A percentile compares a stretch with the other conserved stretches of the same genome.
Evolutionary conservation across 345 rosid genomes (phyloP).

Genomic region (Raphanus raphanistrum): DNA sequence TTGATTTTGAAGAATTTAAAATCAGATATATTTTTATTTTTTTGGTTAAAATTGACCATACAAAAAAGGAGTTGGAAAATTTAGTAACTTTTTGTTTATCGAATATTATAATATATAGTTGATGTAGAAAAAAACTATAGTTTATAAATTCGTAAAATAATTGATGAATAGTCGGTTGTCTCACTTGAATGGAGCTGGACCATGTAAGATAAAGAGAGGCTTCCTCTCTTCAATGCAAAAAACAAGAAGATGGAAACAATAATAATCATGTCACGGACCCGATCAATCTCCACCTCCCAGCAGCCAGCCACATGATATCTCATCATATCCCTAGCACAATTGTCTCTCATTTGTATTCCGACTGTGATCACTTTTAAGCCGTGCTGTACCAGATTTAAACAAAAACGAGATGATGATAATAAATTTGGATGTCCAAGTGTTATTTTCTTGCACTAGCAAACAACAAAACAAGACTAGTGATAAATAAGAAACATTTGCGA

Average conservation of each 20-base stretch:
- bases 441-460: background rate
- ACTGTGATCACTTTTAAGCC: background rate
- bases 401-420: background rate
- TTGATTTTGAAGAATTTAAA: background rate
- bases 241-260: slow-evolving; percentile 19
- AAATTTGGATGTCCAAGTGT: background rate
- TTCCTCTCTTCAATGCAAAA: slow-evolving; percentile 25
- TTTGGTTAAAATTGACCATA: background rate
- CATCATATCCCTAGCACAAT: background rate
- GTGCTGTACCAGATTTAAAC: background rate
- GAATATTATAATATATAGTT: background rate
- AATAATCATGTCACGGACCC: slow-evolving; percentile 31
- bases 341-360: background rate
- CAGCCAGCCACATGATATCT: slow-evolving; percentile 4
- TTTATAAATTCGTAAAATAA: background rate
- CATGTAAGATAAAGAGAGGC: slow-evolving; percentile 31
- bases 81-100: background rate
- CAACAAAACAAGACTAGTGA: background rate
- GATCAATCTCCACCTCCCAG: slow-evolving; percentile 37
- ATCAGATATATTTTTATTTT: background rate
- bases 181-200: slow-evolving; percentile 34
- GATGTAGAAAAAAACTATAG: background rate
- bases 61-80: background rate
- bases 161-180: slow-evolving; percentile 31
- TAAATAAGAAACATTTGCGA: too few species aligned